Percentiles rank a stretch among this genome's conserved stretches.
phyloP scores from a whole-genome alignment of 2,329 filamentous ascomycete genomes.

The Ceratocystis eucalypticola region DNA sequence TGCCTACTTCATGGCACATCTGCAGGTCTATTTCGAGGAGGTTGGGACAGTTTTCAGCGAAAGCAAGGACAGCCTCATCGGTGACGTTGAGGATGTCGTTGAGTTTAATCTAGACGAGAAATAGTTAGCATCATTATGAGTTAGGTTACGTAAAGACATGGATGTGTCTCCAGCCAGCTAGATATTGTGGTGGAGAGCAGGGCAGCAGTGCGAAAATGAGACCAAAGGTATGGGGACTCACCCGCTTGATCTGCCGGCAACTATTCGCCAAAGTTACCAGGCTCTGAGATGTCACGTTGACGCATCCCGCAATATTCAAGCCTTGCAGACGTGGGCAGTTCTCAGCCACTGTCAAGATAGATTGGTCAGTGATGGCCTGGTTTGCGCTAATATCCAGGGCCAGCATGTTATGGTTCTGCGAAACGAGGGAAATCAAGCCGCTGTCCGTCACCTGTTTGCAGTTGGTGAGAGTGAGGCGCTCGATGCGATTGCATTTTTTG shows the following conservation, averaged over 20 bases:
- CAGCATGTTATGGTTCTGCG: conserved; percentile 66
- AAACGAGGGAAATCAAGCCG: conserved; percentile 65
- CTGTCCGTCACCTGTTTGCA: conserved; percentile 74
- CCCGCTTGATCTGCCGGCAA: conserved; percentile 76
- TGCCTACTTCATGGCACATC: conserved; percentile 67
- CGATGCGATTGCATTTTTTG: conserved; percentile 73
- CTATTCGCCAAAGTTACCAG: conserved; percentile 65
- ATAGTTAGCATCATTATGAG: conserved; percentile 47
- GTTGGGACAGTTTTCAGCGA: conserved; percentile 77
- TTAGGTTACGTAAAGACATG: background rate
- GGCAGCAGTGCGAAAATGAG: background rate
- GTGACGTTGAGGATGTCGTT: conserved; percentile 82
- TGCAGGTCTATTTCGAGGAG: conserved; percentile 95
- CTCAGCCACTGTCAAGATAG: conserved; percentile 62
- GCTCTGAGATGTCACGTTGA: conserved; percentile 72
- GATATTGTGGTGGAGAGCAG: background rate
- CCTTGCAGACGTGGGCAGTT: conserved; percentile 81
- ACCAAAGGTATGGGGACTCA: conserved; percentile 32
- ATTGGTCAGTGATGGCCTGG: conserved; percentile 69
- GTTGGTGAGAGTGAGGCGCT: conserved; percentile 83
- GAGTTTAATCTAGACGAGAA: conserved; percentile 62
- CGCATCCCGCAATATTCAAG: conserved; percentile 80
- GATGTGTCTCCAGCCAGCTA: too few relatives aligned
- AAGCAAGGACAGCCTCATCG: conserved; percentile 68
- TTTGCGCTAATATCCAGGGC: conserved; percentile 83